Conservation (phyloP, 768 basidiomycete genomes). For the Boletellus emodensis region DNA sequence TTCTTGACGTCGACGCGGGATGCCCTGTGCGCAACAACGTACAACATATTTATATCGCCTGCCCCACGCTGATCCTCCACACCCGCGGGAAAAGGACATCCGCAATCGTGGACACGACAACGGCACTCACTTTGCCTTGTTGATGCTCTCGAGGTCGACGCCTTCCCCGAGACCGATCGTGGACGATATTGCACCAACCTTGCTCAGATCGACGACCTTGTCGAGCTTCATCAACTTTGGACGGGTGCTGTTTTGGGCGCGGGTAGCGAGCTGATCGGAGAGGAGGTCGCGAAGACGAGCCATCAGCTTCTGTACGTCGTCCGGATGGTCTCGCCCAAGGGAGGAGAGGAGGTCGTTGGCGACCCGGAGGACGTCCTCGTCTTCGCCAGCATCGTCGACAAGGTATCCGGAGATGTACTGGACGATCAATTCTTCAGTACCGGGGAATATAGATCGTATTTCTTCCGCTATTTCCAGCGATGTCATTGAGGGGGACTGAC, state of each 20-base stretch:
- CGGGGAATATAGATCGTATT: constrained; percentile 65
- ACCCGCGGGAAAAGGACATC: background rate
- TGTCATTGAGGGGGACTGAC: constrained; percentile 43
- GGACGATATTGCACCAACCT: constrained; percentile 66
- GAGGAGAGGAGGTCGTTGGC: constrained; percentile 72
- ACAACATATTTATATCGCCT: constrained; percentile 3
- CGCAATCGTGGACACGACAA: background rate
- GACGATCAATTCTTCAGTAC: constrained; percentile 79
- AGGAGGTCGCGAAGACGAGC: constrained; percentile 56
- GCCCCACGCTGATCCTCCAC: background rate
- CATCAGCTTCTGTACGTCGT: constrained; percentile 67
- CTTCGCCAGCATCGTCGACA: constrained; percentile 84
- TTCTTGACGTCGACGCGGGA: constrained; percentile 94
- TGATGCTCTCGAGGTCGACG: constrained; percentile 87
- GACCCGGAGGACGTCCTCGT: constrained; percentile 80
- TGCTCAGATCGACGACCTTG: constrained; percentile 87
- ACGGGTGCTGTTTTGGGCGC: constrained; percentile 55
- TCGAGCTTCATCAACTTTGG: constrained; percentile 74
- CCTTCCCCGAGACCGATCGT: constrained; percentile 79
- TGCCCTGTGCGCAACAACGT: constrained; percentile 47
- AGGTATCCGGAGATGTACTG: constrained; percentile 87
- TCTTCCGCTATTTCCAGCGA: constrained; percentile 76
- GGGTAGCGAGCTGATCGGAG: constrained; percentile 57
- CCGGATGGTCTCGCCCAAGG: constrained; percentile 57
- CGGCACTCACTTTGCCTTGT: constrained; percentile 81